Base-by-base conservation (phyloP, 345 rosid genomes). In the Trapa bicornis region DNA sequence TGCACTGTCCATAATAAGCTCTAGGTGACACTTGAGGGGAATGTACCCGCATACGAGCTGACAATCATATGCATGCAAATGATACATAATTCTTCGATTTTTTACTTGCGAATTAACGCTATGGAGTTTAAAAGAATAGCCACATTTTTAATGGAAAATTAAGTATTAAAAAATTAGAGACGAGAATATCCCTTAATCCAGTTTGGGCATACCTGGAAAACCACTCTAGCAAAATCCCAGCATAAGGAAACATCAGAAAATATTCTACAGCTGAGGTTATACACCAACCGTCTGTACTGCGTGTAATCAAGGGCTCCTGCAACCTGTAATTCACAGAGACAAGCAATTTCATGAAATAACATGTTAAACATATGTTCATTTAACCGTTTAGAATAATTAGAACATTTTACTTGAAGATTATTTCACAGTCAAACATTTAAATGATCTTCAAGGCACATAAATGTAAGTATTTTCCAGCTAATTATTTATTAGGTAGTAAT, bases 171-270 rank as follows among this genome's bases (percentile, higher is more conserved):
- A 58, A 32, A 58, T 22, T 32, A 32, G 14, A 32, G 16, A 58
- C 37, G 5, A 58, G 38, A 32, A 32, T 33, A 35, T 2, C 37
- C 63, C 8, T 11, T 32, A 33, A 10, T 22, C 29, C 45, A 72
- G 43, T n/a, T 37, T 47, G 39, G 33, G 65, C 58, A 66, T 63
- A 85, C 92, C 92, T 80, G 45, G 81, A 79, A 71, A 73, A 54
- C 81, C 89, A 83, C 35, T 79, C 78, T 47, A 72, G 72, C 52
- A 87, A 57, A 57, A 83, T 75, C 41, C 47, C 71, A 53, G 83
- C 79, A 71, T 68, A 87, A 56, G 88, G 86, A 71, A 87, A 86
- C 74, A 87, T 36, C 70, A 78, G 87, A 65, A 83, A 85, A 71
- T 85, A 79, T 64, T 81, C 86, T 12, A 83, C 80, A 43, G 12